Percentiles rank a stretch among this genome's conserved stretches.
These are phyloP conservation scores for Starmerella vitae DNA, from an alignment of 805 yeast genomes.

Conservation along the genomic window DNA sequence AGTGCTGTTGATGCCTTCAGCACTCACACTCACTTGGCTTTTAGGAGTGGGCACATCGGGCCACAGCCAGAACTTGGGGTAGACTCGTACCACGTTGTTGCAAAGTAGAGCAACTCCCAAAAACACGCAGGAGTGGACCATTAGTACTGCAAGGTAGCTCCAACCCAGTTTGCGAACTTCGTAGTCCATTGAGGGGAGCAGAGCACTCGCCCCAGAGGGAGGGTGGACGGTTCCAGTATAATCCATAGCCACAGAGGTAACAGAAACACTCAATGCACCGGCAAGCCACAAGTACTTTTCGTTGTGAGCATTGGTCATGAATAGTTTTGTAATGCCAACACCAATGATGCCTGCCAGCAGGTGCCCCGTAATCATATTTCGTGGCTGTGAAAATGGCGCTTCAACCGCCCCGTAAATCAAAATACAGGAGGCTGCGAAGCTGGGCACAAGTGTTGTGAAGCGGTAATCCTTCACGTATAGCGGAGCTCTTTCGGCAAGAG, in stretches of 20 bases:
- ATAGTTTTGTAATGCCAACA: conserved; percentile 40
- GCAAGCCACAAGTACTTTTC: conserved; percentile 40
- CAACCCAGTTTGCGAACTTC: conserved; percentile 40
- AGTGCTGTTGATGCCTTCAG: no score
- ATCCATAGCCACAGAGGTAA: conserved; percentile 42
- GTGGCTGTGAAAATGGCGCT: conserved; percentile 53
- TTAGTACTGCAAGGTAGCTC: conserved; percentile 49
- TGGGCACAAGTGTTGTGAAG: conserved; percentile 24
- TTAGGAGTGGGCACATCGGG: conserved; percentile 4
- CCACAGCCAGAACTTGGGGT: conserved; percentile 44
- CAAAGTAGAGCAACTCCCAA: conserved; percentile 38
- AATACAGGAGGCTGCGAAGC: conserved; percentile 48
- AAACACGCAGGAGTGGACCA: conserved; percentile 38
- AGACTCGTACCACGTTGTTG: conserved; percentile 40
- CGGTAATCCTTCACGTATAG: conserved; percentile 18
- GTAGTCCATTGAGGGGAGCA: conserved; percentile 41
- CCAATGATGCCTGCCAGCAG: conserved; percentile 42
- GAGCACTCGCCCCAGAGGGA: conserved; percentile 59
- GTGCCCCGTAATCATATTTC: conserved; percentile 46
- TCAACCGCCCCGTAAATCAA: conserved; percentile 42
- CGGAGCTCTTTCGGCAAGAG: conserved; percentile 21
- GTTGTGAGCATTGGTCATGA: conserved; percentile 34
- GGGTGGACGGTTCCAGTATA: conserved; percentile 49
- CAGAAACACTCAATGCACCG: conserved; percentile 45
- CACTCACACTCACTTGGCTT: no score